Conservation (phyloP, 2,329 filamentous ascomycete species). For the Microthyrium microscopicum region DNA sequence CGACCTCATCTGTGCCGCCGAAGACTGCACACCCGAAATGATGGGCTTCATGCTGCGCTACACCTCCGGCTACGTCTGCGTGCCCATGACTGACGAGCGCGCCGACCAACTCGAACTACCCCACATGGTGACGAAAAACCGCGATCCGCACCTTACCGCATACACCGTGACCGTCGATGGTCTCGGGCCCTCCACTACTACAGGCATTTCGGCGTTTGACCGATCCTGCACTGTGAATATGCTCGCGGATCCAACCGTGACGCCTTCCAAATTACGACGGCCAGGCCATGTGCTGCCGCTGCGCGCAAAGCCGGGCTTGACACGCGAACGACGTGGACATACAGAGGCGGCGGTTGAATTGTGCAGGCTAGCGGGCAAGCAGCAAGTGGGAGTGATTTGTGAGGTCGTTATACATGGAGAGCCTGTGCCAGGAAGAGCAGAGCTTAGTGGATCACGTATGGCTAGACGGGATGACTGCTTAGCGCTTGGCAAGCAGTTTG, state of each 20-base stretch:
- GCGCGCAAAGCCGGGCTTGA: conserved; percentile 61
- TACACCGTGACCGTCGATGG: conserved; percentile 87
- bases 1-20: conserved; percentile 87
- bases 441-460: conserved; percentile 62
- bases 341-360: conserved; percentile 91
- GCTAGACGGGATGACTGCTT: conserved; percentile 79
- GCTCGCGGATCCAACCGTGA: conserved; percentile 50
- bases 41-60: conserved; percentile 94
- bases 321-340: conserved; percentile 65
- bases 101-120: conserved; percentile 60
- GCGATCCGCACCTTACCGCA: conserved; percentile 75
- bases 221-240: conserved; percentile 64
- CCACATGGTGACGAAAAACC: conserved; percentile 66
- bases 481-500: conserved; percentile 73
- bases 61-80: conserved; percentile 80
- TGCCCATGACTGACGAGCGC: conserved; percentile 55
- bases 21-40: conserved; percentile 68
- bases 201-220: conserved; percentile 82
- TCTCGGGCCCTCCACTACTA: conserved; percentile 54
- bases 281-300: conserved; percentile 87
- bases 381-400: conserved; percentile 64
- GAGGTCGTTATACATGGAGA: conserved; percentile 82
- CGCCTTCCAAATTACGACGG: conserved; percentile 49
- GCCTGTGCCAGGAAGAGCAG: conserved; percentile 49
- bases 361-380: conserved; percentile 67